These are phyloP conservation scores for Chondrus crispus DNA, from an alignment of 23 red algal species.

Conservation along the genomic window DNA sequence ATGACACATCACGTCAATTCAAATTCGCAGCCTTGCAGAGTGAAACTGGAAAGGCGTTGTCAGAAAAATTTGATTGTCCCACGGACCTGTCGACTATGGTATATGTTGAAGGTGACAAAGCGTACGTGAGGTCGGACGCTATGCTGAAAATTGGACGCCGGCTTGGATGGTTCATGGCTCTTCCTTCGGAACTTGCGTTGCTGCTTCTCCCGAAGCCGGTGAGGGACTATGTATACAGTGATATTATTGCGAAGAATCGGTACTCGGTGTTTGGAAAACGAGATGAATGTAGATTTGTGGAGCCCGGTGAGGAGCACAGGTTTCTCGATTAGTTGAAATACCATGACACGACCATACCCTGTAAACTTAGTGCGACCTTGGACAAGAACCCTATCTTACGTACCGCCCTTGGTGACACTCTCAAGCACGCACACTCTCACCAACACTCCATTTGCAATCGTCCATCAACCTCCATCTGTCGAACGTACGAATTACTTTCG, in stretches of 20 bases:
- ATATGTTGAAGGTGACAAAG: conserved; percentile 59
- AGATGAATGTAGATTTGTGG: conserved; percentile 55
- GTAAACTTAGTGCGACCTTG: too few species aligned
- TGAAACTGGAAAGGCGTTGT: conserved; percentile 43
- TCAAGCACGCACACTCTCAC: conserved; percentile 15
- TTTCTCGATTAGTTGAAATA: conserved; percentile 35
- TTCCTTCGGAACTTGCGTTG: conserved; percentile 21
- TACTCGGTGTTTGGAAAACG: conserved; percentile 73
- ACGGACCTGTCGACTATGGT: conserved; percentile 70
- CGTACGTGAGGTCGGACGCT: conserved; percentile 44
- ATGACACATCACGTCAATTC: conserved; percentile 40
- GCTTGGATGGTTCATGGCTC: conserved; percentile 34
- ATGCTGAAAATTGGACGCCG: conserved; percentile 39
- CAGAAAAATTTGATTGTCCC: conserved; percentile 42
- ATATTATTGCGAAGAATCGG: conserved; percentile 59
- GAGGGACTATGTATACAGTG: conserved; percentile 48
- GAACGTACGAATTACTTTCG: conserved; percentile 18
- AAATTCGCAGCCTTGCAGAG: conserved; percentile 68
- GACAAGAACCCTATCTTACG: too few species aligned
- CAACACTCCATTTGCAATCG: conserved; percentile 87
- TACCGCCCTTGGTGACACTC: too few species aligned
- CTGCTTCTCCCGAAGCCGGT: conserved; percentile 33
- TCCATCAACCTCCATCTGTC: conserved; percentile 55
- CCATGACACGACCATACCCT: too few species aligned
- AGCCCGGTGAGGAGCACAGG: conserved; percentile 39